Conservation (phyloP, 169 alveolate genomes). For the Blepharisma undulans region DNA sequence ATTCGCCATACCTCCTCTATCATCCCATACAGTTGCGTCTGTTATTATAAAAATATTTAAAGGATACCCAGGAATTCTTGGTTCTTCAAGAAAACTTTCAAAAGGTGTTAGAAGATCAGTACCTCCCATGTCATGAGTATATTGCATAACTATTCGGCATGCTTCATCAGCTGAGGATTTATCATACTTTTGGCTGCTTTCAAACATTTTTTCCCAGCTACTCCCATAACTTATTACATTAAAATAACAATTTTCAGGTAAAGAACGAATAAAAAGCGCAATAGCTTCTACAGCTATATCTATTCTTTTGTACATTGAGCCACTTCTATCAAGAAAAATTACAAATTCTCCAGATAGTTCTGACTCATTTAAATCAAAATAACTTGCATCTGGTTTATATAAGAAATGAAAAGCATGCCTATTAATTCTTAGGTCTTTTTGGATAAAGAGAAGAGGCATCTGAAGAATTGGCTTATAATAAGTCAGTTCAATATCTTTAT, state of each 20-base stretch:
- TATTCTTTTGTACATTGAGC: conserved; percentile 52
- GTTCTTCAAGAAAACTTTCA: background rate
- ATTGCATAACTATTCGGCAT: background rate
- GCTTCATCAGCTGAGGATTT: background rate
- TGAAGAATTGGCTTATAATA: background rate
- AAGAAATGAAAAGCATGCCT: background rate
- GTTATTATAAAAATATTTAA: background rate
- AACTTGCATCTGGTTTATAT: background rate
- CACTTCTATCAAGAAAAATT: conserved; percentile 60
- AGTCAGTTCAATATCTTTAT: background rate
- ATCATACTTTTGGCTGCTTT: background rate
- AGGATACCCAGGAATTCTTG: background rate
- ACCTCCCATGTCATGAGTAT: background rate
- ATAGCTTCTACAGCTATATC: conserved; percentile 42
- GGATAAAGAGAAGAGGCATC: background rate
- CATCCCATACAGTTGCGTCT: background rate
- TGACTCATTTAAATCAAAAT: background rate
- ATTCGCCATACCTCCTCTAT: background rate
- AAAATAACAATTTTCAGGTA: conserved; percentile 41
- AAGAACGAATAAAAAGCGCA: conserved; percentile 43
- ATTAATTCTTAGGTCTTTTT: background rate
- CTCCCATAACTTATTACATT: conserved; percentile 56
- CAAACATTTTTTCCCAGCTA: background rate
- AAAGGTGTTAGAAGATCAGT: background rate
- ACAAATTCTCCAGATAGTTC: conserved; percentile 29